phyloP scores from a whole-genome alignment of 768 basidiomycete genomes.

The Coprinopsis strossmayeri region DNA sequence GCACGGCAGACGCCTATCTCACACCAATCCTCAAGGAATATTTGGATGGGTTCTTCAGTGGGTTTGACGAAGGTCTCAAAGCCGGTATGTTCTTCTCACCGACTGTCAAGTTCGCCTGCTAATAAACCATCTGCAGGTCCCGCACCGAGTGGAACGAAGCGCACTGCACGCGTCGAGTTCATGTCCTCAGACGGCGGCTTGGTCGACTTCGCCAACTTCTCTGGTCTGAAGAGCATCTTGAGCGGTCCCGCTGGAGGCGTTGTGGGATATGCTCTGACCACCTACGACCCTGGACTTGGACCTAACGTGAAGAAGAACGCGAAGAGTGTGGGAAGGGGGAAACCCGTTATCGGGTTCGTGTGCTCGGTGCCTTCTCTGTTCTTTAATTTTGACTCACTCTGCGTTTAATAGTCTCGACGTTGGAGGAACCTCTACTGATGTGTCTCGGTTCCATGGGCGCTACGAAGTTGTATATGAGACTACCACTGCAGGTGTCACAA shows the following conservation, averaged over 20 bases:
- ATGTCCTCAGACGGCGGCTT: constrained; percentile 94
- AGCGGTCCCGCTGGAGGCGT: constrained; percentile 95
- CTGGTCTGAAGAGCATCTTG: constrained; percentile 87
- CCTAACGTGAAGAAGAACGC: constrained; percentile 13
- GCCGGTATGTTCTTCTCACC: constrained; percentile 22
- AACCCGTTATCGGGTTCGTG: constrained; percentile 83
- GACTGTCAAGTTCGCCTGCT: background rate
- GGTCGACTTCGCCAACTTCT: constrained; percentile 76
- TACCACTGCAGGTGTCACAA: constrained; percentile 89
- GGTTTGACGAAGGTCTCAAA: constrained; percentile 72
- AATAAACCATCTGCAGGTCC: background rate
- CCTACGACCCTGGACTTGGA: constrained; percentile 69
- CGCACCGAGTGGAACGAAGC: constrained; percentile 30
- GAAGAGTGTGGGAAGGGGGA: constrained; percentile 23
- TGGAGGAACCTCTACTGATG: constrained; percentile 95
- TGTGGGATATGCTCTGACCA: constrained; percentile 89
- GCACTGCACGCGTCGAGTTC: constrained; percentile 79
- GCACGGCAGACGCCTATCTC: constrained; percentile 92
- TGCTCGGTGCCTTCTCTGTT: constrained; percentile 13
- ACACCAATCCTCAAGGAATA: constrained; percentile 84
- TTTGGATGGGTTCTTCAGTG: constrained; percentile 85
- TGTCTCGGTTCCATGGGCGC: constrained; percentile 83
- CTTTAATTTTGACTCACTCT: background rate
- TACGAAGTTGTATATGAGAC: constrained; percentile 95
- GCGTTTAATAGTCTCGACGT: constrained; percentile 61